phyloP scores from a whole-genome alignment of 495 filamentous ascomycete species.

The Echria macrotheca region DNA sequence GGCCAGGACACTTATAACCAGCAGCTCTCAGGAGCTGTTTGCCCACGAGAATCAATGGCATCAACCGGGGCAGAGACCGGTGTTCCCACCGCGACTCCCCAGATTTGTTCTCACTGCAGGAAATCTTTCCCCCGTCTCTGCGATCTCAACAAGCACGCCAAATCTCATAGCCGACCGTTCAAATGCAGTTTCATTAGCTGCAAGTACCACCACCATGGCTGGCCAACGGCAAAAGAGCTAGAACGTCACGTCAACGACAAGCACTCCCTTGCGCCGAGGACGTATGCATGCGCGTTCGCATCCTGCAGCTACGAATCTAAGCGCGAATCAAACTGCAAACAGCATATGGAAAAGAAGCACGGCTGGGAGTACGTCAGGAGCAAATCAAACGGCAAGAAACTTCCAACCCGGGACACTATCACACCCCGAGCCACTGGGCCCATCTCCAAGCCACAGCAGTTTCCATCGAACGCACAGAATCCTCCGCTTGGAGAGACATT shows the following conservation, averaged over 20 bases:
- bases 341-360: slow-evolving; percentile 98
- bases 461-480: too few species aligned
- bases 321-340: slow-evolving; percentile 95
- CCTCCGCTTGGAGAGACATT: not conserved
- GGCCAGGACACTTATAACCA: too few species aligned
- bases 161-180: slow-evolving; percentile 91
- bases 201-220: slow-evolving; percentile 79
- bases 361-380: slow-evolving; percentile 80
- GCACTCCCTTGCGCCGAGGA: slow-evolving; percentile 65
- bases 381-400: slow-evolving; percentile 64
- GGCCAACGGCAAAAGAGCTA: slow-evolving; percentile 94
- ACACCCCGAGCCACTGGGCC: not conserved
- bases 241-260: slow-evolving; percentile 94
- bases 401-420: not conserved
- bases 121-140: slow-evolving; percentile 86
- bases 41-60: too few species aligned
- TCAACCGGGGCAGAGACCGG: slow-evolving; percentile 4
- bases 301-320: slow-evolving; percentile 91
- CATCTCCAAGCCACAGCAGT: slow-evolving; percentile 5
- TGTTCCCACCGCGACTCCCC: not conserved
- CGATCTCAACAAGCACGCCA: slow-evolving; percentile 91
- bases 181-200: slow-evolving; percentile 73
- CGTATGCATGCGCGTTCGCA: slow-evolving; percentile 69
- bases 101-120: slow-evolving; percentile 50
- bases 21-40: too few species aligned